Conservation (phyloP, 177 flowering plant species). For the Vitis hybrid region DNA sequence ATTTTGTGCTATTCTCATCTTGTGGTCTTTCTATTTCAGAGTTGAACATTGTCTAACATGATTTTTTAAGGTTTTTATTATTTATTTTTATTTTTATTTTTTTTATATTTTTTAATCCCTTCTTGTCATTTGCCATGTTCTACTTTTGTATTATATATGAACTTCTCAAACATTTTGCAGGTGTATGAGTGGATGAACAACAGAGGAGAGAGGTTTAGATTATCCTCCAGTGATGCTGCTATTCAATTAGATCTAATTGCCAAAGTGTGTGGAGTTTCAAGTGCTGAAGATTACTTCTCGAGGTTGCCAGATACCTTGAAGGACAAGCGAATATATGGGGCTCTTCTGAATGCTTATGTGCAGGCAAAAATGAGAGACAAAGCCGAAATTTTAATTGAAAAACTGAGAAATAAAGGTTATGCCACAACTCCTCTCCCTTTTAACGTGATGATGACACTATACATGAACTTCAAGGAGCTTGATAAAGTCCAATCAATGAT, state of each 20-base stretch:
- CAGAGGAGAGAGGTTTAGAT: slow-evolving; percentile 53
- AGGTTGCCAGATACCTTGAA: slow-evolving; percentile 49
- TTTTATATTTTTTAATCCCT: not conserved
- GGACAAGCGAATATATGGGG: slow-evolving; percentile 67
- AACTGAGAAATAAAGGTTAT: slow-evolving; percentile 59
- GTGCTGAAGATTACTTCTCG: slow-evolving; percentile 69
- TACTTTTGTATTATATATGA: not conserved
- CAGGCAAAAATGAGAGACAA: slow-evolving; percentile 57
- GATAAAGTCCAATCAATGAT: slow-evolving; percentile 57
- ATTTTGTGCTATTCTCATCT: not conserved
- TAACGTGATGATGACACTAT: slow-evolving; percentile 95
- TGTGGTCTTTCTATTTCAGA: not conserved
- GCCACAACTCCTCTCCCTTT: slow-evolving; percentile 58
- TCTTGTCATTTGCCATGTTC: not conserved
- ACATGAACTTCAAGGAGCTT: slow-evolving; percentile 66
- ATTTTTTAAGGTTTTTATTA: not conserved
- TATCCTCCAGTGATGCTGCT: slow-evolving; percentile 73
- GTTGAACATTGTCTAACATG: not conserved
- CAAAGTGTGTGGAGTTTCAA: slow-evolving; percentile 69
- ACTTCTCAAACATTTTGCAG: slow-evolving; percentile 28
- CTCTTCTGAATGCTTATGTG: slow-evolving; percentile 77
- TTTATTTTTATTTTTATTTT: too few species aligned
- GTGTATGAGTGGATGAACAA: slow-evolving; percentile 86
- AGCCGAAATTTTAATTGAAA: slow-evolving; percentile 61
- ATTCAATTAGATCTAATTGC: slow-evolving; percentile 81